Conservation (phyloP, 257 asterid genomes). For the Ocimum tenuiflorum region DNA sequence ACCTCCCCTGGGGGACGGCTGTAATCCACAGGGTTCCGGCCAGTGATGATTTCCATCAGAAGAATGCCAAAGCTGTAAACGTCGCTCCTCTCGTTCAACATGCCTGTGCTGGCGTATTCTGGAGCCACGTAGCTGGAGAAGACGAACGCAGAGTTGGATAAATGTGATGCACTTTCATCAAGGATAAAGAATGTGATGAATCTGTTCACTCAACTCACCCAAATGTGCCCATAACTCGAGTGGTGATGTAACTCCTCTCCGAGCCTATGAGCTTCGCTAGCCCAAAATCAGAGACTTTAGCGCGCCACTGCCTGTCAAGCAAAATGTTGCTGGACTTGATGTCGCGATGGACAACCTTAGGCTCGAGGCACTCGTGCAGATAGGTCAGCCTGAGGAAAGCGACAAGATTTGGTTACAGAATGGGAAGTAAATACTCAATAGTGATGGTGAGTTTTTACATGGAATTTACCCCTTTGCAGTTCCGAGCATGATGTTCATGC, state of each 20-base stretch:
- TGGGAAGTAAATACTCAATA: too few species aligned
- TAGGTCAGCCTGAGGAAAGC: slow-evolving; percentile 46
- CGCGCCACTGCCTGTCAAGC: slow-evolving; percentile 63
- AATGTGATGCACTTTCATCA: not conserved
- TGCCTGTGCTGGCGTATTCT: slow-evolving; percentile 87
- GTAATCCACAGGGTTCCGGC: slow-evolving; percentile 80
- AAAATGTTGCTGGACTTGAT: slow-evolving; percentile 85
- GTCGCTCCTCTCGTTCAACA: slow-evolving; percentile 87
- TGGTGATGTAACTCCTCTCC: slow-evolving; percentile 68
- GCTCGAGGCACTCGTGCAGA: slow-evolving; percentile 89
- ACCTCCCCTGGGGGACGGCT: slow-evolving; percentile 86
- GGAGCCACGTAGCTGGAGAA: slow-evolving; percentile 79
- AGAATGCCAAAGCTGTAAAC: slow-evolving; percentile 88
- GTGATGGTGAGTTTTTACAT: not conserved
- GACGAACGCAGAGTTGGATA: slow-evolving; percentile 1
- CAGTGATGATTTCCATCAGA: slow-evolving; percentile 77
- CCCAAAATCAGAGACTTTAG: slow-evolving; percentile 87
- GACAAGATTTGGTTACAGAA: slow-evolving; percentile 8
- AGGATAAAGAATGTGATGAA: not conserved
- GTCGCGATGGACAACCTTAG: slow-evolving; percentile 91
- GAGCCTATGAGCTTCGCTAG: slow-evolving; percentile 83
- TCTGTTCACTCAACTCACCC: slow-evolving; percentile 63
- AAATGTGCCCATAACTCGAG: slow-evolving; percentile 94
- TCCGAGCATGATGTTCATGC: slow-evolving; percentile 84
- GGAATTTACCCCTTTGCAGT: slow-evolving; percentile 73